These are phyloP conservation scores for Xylariaceae sp. DNA, from an alignment of 2,329 filamentous ascomycete genomes.

Conservation along the genomic window DNA sequence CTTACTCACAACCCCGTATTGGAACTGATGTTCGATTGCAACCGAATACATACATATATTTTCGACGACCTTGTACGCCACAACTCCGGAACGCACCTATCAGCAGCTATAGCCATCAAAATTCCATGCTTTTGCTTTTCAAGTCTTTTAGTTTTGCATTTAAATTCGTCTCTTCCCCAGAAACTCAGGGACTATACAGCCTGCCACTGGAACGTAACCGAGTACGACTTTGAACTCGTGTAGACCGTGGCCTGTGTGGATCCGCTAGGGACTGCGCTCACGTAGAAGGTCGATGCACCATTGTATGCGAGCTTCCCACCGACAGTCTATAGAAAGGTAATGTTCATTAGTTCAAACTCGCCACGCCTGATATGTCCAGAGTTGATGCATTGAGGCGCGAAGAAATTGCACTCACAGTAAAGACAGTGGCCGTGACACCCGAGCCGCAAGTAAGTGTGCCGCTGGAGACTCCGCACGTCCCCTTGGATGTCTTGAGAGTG, in stretches of 20 bases:
- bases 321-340: slow-evolving; percentile 4
- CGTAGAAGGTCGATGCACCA: slow-evolving; percentile 16
- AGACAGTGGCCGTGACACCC: slow-evolving; percentile 31
- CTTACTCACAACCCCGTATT: no score
- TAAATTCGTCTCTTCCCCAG: no score
- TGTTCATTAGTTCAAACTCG: not conserved
- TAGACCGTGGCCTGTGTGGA: slow-evolving; percentile 22
- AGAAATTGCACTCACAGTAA: slow-evolving; percentile 12
- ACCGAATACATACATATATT: no score
- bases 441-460: slow-evolving; percentile 52
- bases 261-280: slow-evolving; percentile 20
- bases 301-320: slow-evolving; percentile 16
- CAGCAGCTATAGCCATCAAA: no score
- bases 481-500: slow-evolving; percentile 56
- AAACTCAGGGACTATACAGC: not conserved
- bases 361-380: no score
- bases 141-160: no score
- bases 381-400: not conserved
- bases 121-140: no score
- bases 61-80: no score
- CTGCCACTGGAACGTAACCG: slow-evolving; percentile 21
- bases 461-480: slow-evolving; percentile 51
- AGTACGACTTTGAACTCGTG: slow-evolving; percentile 13
- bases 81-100: no score
- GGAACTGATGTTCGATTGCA: no score